Percentiles rank a stretch among this genome's conserved stretches.
Conservation (phyloP, 1,284 basidiomycete genomes). For the Xerocomus amazonicus region DNA sequence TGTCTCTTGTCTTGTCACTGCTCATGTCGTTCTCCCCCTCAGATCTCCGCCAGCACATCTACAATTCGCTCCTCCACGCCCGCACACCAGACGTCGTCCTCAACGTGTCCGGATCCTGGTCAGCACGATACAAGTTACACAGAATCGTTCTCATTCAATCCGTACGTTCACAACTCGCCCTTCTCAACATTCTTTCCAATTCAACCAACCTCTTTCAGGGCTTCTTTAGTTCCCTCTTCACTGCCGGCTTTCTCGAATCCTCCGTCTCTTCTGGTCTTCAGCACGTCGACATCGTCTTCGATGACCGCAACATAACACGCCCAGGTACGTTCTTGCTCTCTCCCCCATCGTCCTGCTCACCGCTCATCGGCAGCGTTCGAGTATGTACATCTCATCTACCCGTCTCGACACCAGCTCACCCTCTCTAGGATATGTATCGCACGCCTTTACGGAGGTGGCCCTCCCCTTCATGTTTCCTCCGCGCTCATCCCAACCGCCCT, state of each 20-base stretch:
- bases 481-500: constrained; percentile 65
- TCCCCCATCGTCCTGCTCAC: constrained; percentile 6
- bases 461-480: constrained; percentile 64
- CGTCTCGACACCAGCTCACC: neutral
- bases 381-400: constrained; percentile 37
- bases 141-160: constrained; percentile 83
- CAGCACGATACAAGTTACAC: constrained; percentile 74
- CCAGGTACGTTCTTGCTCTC: constrained; percentile 49
- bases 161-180: constrained; percentile 35
- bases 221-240: constrained; percentile 84
- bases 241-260: constrained; percentile 75
- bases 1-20: constrained; percentile 28
- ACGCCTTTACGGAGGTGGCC: constrained; percentile 83
- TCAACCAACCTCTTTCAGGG: constrained; percentile 42
- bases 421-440: constrained; percentile 73
- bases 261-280: constrained; percentile 34
- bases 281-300: constrained; percentile 68
- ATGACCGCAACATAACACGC: constrained; percentile 84
- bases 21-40: constrained; percentile 36
- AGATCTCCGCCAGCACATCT: constrained; percentile 69
- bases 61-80: constrained; percentile 66
- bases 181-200: neutral
- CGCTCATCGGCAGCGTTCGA: constrained; percentile 52
- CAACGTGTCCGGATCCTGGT: constrained; percentile 67
- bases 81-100: constrained; percentile 76